Percentiles rank a stretch among this genome's conserved stretches.
These are phyloP conservation scores for Neurospora tetraspora DNA, from an alignment of 495 filamentous ascomycete species.

Conservation along the genomic window DNA sequence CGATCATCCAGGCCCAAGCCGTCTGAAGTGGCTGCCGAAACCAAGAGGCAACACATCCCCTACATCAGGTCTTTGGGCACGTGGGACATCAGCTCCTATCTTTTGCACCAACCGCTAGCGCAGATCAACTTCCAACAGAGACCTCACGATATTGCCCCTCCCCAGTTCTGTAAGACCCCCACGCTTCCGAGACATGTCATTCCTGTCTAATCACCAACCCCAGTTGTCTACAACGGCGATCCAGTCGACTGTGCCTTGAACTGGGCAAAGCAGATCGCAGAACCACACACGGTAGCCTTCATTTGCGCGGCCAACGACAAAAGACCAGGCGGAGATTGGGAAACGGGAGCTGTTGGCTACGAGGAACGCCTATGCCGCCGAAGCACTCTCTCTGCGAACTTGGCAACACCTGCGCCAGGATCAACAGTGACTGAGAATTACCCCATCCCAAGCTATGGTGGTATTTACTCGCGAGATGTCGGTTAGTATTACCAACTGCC, in stretches of 20 bases:
- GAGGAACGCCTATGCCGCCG: slow-evolving; percentile 61
- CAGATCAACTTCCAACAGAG: slow-evolving; percentile 29
- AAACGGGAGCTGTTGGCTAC: slow-evolving; percentile 58
- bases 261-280: slow-evolving; percentile 35
- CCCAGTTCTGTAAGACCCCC: slow-evolving; percentile 29
- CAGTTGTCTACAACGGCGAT: slow-evolving; percentile 51
- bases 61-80: slow-evolving; percentile 38
- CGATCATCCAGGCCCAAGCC: slow-evolving; percentile 45
- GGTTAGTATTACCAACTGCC: slow-evolving; percentile 32
- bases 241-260: slow-evolving; percentile 58
- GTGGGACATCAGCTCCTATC: slow-evolving; percentile 38
- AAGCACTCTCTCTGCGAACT: slow-evolving; percentile 56
- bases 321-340: slow-evolving; percentile 67
- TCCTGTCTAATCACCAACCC: slow-evolving; percentile 8
- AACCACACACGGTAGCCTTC: slow-evolving; percentile 45
- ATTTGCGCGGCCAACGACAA: slow-evolving; percentile 70
- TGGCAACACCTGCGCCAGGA: slow-evolving; percentile 43
- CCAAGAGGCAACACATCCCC: slow-evolving; percentile 54
- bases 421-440: slow-evolving; percentile 44
- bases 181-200: background rate
- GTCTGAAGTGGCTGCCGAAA: slow-evolving; percentile 59
- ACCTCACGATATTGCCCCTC: slow-evolving; percentile 22
- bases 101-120: slow-evolving; percentile 34
- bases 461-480: slow-evolving; percentile 56
- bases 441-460: slow-evolving; percentile 54